A percentile compares a stretch with the other conserved stretches of the same genome.
Evolutionary conservation across 2,329 filamentous ascomycete genomes (phyloP).

Genomic region (Fusarium sp.): DNA sequence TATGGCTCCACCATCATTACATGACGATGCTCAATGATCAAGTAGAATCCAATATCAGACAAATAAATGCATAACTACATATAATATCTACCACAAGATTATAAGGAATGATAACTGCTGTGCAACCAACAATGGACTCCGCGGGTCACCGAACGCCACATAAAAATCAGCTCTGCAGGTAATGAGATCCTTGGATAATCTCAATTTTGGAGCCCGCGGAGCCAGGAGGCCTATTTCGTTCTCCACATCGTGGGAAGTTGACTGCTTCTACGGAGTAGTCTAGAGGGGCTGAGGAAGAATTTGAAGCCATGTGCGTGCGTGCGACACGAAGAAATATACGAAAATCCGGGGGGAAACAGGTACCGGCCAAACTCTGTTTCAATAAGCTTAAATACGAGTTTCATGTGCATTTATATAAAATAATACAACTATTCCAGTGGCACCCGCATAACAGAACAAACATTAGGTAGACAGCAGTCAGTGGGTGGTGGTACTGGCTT

Average conservation of each 20-base stretch:
- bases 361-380: not conserved
- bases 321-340: not conserved
- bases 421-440: not conserved
- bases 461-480: no score
- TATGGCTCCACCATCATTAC: not conserved
- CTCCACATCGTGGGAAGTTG: constrained; percentile 8
- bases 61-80: not conserved
- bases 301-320: not conserved
- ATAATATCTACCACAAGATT: not conserved
- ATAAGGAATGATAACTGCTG: not conserved
- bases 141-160: not conserved
- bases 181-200: constrained; percentile 8
- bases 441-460: not conserved
- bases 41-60: not conserved
- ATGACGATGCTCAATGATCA: not conserved
- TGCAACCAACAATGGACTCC: not conserved
- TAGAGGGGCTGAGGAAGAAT: constrained; percentile 1
- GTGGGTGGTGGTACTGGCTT: not conserved
- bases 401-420: not conserved
- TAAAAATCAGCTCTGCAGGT: not conserved
- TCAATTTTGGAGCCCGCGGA: constrained; percentile 28
- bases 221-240: constrained; percentile 1
- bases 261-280: not conserved
- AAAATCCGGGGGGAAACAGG: not conserved
- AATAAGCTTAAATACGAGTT: not conserved